Evolutionary conservation across 208 protist genomes (phyloP), one percentile per base, ranked within the genome.

Genomic region (Ichthyophonus hoferi): DNA sequence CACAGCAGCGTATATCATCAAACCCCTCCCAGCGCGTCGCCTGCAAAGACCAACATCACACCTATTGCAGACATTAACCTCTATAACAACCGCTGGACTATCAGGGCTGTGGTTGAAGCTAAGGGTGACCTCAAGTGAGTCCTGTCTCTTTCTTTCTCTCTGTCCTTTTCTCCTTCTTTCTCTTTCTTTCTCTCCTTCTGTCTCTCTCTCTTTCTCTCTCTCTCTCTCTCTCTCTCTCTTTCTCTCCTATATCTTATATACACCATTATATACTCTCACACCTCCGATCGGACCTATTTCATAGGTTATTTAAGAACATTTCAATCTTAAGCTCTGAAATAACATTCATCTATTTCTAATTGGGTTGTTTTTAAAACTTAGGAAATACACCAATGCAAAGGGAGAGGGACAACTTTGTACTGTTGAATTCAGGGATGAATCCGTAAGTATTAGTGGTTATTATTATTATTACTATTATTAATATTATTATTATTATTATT

Each of bases 381-480:
- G 77, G 34, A 12, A 81, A 2, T 81, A 81, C 77, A 81, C 77
- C 77, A 81, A 81, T 38, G 35, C 24, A n/a, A 81, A 38, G 77
- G 77, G 77, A 38, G 77, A 81, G 34, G 77, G 77, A n/a, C 7
- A 81, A 35, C 34, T 81, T 12, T 38, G 7, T 38, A 38, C 24
- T 38, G 3, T 81, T 38, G 77, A 81, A 12, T 81, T 81, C 7
- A 81, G 17, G 7, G 77, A 81, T 81, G 77, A 81, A n/a, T 81
- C 77, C 12, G 77, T 81, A 31, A 39, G 77, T 81, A 34, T 81
- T 12, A 12, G 33, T 38, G 2, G 34, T 35, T 2, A 34, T 81
- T 81, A 39, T 81, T 38, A 12, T n/a, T n/a, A n/a, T n/a, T n/a
- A n/a, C n/a, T n/a, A n/a, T n/a, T n/a, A n/a, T n/a, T n/a, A n/a